Conservation (phyloP, 345 rosid species). For the Hibiscus tridactylites region DNA sequence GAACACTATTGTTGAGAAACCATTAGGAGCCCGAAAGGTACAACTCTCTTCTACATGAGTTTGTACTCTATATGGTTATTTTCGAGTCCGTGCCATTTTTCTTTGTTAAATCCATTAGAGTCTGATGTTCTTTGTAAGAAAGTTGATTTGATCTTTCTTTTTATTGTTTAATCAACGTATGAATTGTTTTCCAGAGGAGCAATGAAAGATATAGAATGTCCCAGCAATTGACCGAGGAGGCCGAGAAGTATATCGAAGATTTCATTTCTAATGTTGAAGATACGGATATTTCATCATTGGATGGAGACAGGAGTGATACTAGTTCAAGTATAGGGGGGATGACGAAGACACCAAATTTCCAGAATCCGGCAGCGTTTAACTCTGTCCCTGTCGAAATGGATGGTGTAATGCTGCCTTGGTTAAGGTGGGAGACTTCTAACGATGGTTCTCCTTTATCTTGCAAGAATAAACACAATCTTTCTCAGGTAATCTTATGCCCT, state of each 20-base stretch:
- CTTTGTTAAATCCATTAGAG: no score
- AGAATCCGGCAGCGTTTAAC: conserved; percentile 28
- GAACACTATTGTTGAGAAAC: conserved; percentile 33
- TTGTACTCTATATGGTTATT: conserved; percentile 1
- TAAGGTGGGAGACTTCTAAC: conserved; percentile 85
- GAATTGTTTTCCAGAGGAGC: conserved; percentile 43
- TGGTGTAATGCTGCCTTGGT: conserved; percentile 86
- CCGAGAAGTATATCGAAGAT: conserved; percentile 79
- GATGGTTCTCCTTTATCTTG: conserved; percentile 38
- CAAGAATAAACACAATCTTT: conserved; percentile 30
- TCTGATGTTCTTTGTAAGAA: neutral
- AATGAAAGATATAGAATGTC: conserved; percentile 71
- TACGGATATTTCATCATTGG: conserved; percentile 87
- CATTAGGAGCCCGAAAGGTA: conserved; percentile 47
- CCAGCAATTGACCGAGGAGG: conserved; percentile 69
- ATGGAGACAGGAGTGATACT: conserved; percentile 88
- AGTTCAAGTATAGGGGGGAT: conserved; percentile 64
- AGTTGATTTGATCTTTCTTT: neutral
- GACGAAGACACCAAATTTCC: conserved; percentile 32
- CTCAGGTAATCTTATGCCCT: conserved; percentile 31
- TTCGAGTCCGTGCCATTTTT: neutral
- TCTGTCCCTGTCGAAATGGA: conserved; percentile 64
- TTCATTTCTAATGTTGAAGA: conserved; percentile 87
- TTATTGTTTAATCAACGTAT: neutral
- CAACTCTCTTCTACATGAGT: neutral